Evolutionary conservation across 495 filamentous ascomycete species (phyloP).

Genomic region (Daldinia loculata): DNA sequence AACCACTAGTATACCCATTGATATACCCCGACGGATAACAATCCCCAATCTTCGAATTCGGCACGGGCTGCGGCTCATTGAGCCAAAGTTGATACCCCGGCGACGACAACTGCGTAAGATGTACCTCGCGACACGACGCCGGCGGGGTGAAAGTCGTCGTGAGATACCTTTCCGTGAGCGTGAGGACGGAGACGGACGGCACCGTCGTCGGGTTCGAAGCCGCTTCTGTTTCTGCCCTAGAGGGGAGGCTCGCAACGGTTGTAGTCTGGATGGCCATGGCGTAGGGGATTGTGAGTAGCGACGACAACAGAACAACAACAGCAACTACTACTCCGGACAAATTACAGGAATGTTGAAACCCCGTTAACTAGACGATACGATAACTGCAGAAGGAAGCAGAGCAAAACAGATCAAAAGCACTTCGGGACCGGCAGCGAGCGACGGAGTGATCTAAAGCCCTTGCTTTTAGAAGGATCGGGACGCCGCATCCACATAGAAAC

Average conservation of each 20-base stretch:
- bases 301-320: not conserved
- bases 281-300: not conserved
- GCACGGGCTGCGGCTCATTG: conserved; percentile 35
- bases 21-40: conserved; percentile 35
- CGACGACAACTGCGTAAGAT: conserved; percentile 31
- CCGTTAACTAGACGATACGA: no score
- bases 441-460: conserved; percentile 2
- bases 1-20: conserved; percentile 38
- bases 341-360: not conserved
- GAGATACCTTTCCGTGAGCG: conserved; percentile 28
- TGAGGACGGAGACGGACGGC: conserved; percentile 23
- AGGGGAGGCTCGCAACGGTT: not conserved
- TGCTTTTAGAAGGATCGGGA: conserved; percentile 20
- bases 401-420: not conserved
- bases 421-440: not conserved
- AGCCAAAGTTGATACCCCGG: conserved; percentile 37
- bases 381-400: not conserved
- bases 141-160: conserved; percentile 39
- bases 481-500: not conserved
- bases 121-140: conserved; percentile 33
- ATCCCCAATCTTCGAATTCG: conserved; percentile 28
- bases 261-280: conserved; percentile 9
- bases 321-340: no score
- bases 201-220: conserved; percentile 2
- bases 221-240: not conserved